Conservation (phyloP, 192 early-diverging fungal genomes). For the Coemansia sp. region DNA sequence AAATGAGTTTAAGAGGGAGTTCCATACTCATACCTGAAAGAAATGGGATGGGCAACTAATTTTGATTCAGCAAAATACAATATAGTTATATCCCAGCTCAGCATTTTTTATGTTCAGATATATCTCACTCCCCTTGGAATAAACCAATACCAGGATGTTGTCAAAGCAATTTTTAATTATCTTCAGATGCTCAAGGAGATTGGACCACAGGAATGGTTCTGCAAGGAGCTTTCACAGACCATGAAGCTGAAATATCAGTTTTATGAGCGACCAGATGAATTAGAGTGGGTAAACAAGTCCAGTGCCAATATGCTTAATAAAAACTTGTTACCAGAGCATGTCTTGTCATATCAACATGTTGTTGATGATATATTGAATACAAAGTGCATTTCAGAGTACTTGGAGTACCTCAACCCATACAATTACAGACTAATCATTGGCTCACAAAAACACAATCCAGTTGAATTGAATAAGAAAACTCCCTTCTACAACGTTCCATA, state of each 20-base stretch:
- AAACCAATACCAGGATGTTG: slow-evolving; percentile 28
- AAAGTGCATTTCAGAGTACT: slow-evolving; percentile 57
- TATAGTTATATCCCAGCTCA: slow-evolving; percentile 9
- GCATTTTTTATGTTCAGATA: slow-evolving; percentile 12
- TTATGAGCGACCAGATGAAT: slow-evolving; percentile 60
- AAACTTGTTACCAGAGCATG: slow-evolving; percentile 62
- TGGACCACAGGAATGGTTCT: slow-evolving; percentile 31
- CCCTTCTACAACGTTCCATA: too few relatives aligned
- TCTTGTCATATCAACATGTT: too few relatives aligned
- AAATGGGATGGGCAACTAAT: slow-evolving; percentile 76
- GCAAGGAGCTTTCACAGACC: slow-evolving; percentile 34
- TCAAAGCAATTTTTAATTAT: slow-evolving; percentile 29
- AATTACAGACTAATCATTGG: slow-evolving; percentile 59
- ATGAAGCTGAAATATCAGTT: slow-evolving; percentile 56
- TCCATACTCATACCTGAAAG: slow-evolving; percentile 76
- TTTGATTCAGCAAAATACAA: neutral
- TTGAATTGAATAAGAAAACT: too few relatives aligned
- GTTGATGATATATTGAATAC: slow-evolving; percentile 62
- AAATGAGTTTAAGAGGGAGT: too few relatives aligned
- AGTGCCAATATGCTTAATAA: slow-evolving; percentile 67
- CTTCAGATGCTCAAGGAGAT: slow-evolving; percentile 19
- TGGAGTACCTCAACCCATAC: slow-evolving; percentile 59
- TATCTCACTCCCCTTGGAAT: slow-evolving; percentile 19
- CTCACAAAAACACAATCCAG: slow-evolving; percentile 30
- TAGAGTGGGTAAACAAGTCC: slow-evolving; percentile 60